phyloP scores from a whole-genome alignment of 1,139 yeast genomes.

The Sugiyamaella grinbergsii region DNA sequence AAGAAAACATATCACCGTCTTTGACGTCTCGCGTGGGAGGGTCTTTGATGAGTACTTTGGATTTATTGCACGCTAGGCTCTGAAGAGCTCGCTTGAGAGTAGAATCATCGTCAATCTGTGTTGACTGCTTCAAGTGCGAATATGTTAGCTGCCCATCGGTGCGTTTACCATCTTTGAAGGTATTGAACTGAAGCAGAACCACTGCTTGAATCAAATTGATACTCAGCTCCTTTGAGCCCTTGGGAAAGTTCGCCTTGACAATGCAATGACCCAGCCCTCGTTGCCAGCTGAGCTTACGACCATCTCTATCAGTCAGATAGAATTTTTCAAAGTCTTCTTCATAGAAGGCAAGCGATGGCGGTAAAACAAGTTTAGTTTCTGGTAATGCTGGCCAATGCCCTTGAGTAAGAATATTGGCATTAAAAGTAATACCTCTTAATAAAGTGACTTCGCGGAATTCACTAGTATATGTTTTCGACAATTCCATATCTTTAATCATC shows the following conservation, averaged over 20 bases:
- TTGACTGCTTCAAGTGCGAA: slow-evolving; percentile 30
- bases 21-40: slow-evolving; percentile 33
- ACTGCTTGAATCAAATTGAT: slow-evolving; percentile 39
- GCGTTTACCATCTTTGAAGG: background rate
- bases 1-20: slow-evolving; percentile 35
- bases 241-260: slow-evolving; percentile 39
- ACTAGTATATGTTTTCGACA: slow-evolving; percentile 32
- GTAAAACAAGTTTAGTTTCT: slow-evolving; percentile 37
- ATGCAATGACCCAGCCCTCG: slow-evolving; percentile 40
- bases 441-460: slow-evolving; percentile 31
- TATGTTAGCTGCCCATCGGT: slow-evolving; percentile 31
- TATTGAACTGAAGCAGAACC: slow-evolving; percentile 39
- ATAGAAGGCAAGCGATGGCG: slow-evolving; percentile 32
- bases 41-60: slow-evolving; percentile 36
- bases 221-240: slow-evolving; percentile 39
- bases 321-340: slow-evolving; percentile 33
- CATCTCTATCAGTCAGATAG: slow-evolving; percentile 29
- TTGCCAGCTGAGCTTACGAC: slow-evolving; percentile 40
- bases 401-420: slow-evolving; percentile 38
- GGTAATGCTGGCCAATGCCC: slow-evolving; percentile 43
- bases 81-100: slow-evolving; percentile 37
- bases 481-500: slow-evolving; percentile 44
- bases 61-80: slow-evolving; percentile 38
- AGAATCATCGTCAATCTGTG: slow-evolving; percentile 29
- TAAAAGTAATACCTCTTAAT: slow-evolving; percentile 34